Evolutionary conservation across 208 protist genomes (phyloP).

Genomic region (Endotrypanum monterogeii): DNA sequence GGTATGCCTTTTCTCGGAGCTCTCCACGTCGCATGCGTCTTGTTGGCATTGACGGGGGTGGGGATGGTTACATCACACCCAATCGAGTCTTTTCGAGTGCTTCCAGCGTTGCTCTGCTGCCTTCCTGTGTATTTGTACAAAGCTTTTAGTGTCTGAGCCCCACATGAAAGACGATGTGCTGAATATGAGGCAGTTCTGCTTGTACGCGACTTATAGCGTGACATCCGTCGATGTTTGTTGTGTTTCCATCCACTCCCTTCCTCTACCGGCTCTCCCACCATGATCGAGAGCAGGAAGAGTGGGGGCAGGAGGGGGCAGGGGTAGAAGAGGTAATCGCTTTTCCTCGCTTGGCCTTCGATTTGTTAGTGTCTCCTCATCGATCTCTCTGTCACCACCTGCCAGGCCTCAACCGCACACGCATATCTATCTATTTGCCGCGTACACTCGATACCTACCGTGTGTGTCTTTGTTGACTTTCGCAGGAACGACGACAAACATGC

Average conservation of each 20-base stretch:
- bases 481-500: no score
- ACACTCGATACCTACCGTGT: not conserved
- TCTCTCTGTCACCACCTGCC: not conserved
- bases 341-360: no score
- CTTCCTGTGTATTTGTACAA: conserved; percentile 8
- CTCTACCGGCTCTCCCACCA: no score
- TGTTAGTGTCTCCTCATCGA: no score
- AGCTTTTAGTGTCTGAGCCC: not conserved
- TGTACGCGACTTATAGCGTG: no score
- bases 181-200: not conserved
- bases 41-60: not conserved
- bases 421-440: not conserved
- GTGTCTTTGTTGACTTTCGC: not conserved
- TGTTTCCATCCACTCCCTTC: no score
- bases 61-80: conserved; percentile 11
- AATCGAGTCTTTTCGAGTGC: conserved; percentile 13
- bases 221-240: no score
- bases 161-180: not conserved
- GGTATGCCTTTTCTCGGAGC: not conserved
- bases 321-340: no score
- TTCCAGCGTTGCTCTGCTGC: conserved; percentile 25
- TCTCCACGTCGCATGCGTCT: not conserved
- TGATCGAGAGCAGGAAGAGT: no score
- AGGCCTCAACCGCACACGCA: not conserved
- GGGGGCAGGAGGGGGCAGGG: no score